Evolutionary conservation across 1,284 basidiomycete genomes (phyloP), one percentile per base, ranked within the genome.

Genomic region (Rhizopogon parksii): DNA sequence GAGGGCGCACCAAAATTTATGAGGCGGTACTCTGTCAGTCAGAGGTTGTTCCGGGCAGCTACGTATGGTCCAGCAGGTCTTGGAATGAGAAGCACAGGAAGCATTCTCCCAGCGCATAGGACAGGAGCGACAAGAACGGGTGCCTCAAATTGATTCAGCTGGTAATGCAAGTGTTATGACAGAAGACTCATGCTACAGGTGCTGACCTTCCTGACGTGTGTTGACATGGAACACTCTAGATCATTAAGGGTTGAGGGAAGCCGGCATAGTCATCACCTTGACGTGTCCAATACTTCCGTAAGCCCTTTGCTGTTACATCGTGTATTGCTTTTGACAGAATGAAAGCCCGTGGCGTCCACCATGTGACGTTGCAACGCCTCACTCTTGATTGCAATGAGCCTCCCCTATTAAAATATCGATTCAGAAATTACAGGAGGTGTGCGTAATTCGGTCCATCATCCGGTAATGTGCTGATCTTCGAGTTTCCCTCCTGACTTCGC

Each of bases 211-310:
- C 17, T 6, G 15, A 6, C 25, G 11, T 19, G 12, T 8, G 12
- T 5, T 8, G 40, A 19, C 17, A 32, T 12, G 7, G 4, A 43
- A 12, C 11, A 6, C 15, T 42, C 15, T 30, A 12, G 27, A 30
- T 11, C 11, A 4, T 6, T 4, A 43, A 12, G 15, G 17, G 4
- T 42, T 17, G 5, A 30, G 40, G 25, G 15, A 30, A 19, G 25
- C 30, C 27, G 27, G 40, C n/a, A 4, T 17, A 19, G 17, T 7
- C 27, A 43, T 19, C 17, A 11, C 11, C 6, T 42, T 42, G 40
- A 43, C 40, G 40, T 43, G 40, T 43, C 40, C 40, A 43, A 32
- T 27, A 43, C 27, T 30, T 42, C n/a, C 4, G 17, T 42, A 17
- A 30, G 11, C 40, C 15, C 6, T 43, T 43, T 30, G 17, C 27